Evolutionary conservation across 2,329 filamentous ascomycete genomes (phyloP).

Genomic region (Exophiala phaeomuriformis): DNA sequence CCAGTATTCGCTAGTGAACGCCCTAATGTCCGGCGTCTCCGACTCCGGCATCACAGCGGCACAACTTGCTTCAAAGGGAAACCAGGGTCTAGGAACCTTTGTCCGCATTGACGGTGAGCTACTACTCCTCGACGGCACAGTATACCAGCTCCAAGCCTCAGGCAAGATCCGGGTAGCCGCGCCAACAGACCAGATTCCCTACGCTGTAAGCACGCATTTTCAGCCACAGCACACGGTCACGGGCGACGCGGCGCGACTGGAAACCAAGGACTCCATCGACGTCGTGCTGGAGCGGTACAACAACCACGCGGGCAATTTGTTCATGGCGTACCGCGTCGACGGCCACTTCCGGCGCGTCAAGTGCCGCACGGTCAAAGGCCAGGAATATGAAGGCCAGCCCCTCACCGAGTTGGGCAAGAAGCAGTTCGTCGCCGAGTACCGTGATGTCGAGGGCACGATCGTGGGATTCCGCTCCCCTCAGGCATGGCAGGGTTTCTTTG

Average conservation of each 20-base stretch:
- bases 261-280: conserved; percentile 26
- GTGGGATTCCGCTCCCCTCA: conserved; percentile 39
- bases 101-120: conserved; percentile 40
- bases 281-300: conserved; percentile 22
- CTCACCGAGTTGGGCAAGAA: conserved; percentile 35
- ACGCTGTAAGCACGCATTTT: conserved; percentile 32
- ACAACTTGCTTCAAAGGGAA: conserved; percentile 42
- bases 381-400: conserved; percentile 30
- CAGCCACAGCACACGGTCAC: conserved; percentile 26
- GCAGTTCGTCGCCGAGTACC: conserved; percentile 36
- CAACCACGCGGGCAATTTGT: conserved; percentile 27
- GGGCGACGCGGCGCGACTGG: conserved; percentile 8
- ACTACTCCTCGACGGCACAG: conserved; percentile 36
- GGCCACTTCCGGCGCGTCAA: conserved; percentile 28
- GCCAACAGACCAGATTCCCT: conserved; percentile 35
- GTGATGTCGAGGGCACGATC: conserved; percentile 35
- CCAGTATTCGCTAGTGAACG: conserved; percentile 40
- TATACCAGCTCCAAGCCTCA: conserved; percentile 38
- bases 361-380: conserved; percentile 29
- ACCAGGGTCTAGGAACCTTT: conserved; percentile 46
- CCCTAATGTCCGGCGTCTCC: conserved; percentile 41
- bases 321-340: conserved; percentile 29
- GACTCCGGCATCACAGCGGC: conserved; percentile 43
- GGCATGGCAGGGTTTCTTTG: conserved; percentile 37
- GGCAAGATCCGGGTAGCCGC: conserved; percentile 33